Evolutionary conservation across 2,329 filamentous ascomycete species (phyloP).

Genomic region (Leptographium procerum): DNA sequence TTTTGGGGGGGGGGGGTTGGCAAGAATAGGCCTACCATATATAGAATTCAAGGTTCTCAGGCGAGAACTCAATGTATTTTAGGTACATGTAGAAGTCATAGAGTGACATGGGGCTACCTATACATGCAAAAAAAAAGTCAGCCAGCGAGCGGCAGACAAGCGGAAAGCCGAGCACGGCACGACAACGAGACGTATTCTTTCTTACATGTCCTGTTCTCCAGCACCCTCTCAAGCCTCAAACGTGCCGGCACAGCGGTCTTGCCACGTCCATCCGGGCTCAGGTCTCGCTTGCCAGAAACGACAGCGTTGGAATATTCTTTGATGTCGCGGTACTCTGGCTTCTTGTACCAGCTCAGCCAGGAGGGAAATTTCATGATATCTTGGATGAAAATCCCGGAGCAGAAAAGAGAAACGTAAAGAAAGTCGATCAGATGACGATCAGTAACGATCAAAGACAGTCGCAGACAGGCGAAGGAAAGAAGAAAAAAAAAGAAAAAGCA

Average conservation of each 20-base stretch:
- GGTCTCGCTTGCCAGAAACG: slow-evolving; percentile 21
- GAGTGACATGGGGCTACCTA: slow-evolving; percentile 35
- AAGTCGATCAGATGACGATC: no score
- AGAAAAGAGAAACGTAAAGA: no score
- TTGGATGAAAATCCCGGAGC: neutral
- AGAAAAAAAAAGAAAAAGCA: neutral
- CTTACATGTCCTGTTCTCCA: slow-evolving; percentile 35
- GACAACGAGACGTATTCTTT: neutral
- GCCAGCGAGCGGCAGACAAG: neutral
- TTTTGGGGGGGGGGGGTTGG: no score
- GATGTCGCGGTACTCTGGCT: slow-evolving; percentile 36
- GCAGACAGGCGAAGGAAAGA: neutral
- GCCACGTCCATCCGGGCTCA: slow-evolving; percentile 24
- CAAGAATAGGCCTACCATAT: slow-evolving; percentile 24
- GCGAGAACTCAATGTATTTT: slow-evolving; percentile 36
- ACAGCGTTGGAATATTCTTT: slow-evolving; percentile 29
- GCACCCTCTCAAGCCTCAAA: slow-evolving; percentile 31
- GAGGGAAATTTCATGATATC: slow-evolving; percentile 19
- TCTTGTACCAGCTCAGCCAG: slow-evolving; percentile 38
- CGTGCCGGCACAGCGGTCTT: slow-evolving; percentile 26
- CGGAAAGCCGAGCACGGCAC: neutral
- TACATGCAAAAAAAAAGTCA: neutral
- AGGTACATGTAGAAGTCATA: slow-evolving; percentile 41
- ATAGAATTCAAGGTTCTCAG: slow-evolving; percentile 39
- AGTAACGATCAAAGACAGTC: neutral